Evolutionary conservation across 140 eudicot species (phyloP), one percentile per base, ranked within the genome.

Genomic region (Oenanthe javanica): DNA sequence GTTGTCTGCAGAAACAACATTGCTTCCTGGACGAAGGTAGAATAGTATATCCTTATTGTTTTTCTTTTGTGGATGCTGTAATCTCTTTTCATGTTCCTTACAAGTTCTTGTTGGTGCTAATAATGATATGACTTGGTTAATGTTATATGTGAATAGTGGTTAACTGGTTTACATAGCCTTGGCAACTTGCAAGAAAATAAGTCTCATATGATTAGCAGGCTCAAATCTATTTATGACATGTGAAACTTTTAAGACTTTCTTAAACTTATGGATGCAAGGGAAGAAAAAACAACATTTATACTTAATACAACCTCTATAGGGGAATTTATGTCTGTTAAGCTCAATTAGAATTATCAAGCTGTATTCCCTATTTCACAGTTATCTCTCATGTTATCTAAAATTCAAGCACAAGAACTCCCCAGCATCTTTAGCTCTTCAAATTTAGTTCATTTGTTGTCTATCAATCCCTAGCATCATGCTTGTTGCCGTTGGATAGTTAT

Each of bases 1-100:
- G 99, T 81, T 96, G 81, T 96, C 99, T 18, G 98, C 91, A 2
- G 99, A 96, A 85, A 93, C 96, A 72, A 82, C 96, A 77, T 87
- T 96, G 88, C 93, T 93, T 85, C 89, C 89, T 74, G 97, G 92
- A 73, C 84, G 82, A 77, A 92, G 96, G 98, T 94, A 85, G 77
- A 77, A 12, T 31, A 46, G 42, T 74, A 19, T 47, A 74, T 47
- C 55, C 57, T 74, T 11, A 21, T 9, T 45, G 51, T 47, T 84
- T 71, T 63, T 23, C 31, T 23, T 63, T 72, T 42, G 21, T 72
- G 76, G 23, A 42, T 72, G 48, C 76, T 72, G 76, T 42, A 38
- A 72, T 46, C 21, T 19, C 16, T 46, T 64, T 81, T 75, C 18
- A 23, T 55, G 57, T 63, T 19, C 15, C 4, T 27, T 13, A 2